These are phyloP conservation scores for Ormosia semicastrata DNA, from an alignment of 306 rosid genomes.

Conservation along the genomic window DNA sequence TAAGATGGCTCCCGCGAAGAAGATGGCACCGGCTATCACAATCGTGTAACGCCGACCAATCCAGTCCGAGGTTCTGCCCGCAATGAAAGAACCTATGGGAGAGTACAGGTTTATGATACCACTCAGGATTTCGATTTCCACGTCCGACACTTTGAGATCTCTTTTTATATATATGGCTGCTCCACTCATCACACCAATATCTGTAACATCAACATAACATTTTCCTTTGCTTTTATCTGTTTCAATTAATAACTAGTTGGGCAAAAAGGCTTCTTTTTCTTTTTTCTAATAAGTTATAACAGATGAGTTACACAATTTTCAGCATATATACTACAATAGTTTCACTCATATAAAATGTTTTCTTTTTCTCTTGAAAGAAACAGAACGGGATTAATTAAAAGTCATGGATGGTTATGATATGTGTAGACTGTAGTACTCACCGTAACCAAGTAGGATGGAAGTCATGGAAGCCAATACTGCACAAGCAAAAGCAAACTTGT, in stretches of 20 bases:
- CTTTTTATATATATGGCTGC: constrained; percentile 48
- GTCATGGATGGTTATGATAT: background rate
- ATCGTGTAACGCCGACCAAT: constrained; percentile 84
- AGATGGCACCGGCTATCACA: constrained; percentile 53
- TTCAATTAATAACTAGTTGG: too few relatives aligned
- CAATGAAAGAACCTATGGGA: constrained; percentile 57
- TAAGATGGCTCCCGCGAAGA: constrained; percentile 68
- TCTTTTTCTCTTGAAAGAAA: too few relatives aligned
- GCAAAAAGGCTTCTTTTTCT: too few relatives aligned
- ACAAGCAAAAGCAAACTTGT: constrained; percentile 54
- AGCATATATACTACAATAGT: background rate
- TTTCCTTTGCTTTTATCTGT: too few relatives aligned
- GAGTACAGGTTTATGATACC: constrained; percentile 68
- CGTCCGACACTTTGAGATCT: constrained; percentile 50
- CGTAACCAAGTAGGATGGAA: constrained; percentile 73
- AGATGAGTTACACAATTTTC: background rate
- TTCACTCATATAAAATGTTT: too few relatives aligned
- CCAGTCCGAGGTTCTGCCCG: constrained; percentile 82
- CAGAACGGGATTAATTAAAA: too few relatives aligned
- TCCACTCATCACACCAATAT: constrained; percentile 91
- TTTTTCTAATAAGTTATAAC: too few relatives aligned
- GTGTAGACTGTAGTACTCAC: constrained; percentile 30
- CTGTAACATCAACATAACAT: constrained; percentile 48
- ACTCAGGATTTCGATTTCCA: constrained; percentile 45
- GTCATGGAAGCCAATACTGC: constrained; percentile 76